Conservation (phyloP, 2,329 filamentous ascomycete species). For the Phialemoniopsis sp. region DNA sequence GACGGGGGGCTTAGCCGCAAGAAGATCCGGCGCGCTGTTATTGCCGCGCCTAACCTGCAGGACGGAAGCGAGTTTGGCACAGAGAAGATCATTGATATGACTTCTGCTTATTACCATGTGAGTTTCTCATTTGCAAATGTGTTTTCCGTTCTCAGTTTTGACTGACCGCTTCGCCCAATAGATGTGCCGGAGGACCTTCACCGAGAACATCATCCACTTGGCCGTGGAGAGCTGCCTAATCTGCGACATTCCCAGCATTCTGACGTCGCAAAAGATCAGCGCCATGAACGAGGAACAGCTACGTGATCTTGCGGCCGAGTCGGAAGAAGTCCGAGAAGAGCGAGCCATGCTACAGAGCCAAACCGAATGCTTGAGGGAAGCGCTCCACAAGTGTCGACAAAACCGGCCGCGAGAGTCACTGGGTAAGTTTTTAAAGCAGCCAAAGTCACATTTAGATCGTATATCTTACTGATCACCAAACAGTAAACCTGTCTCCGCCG, state of each 20-base stretch:
- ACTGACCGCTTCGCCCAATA: too few relatives aligned
- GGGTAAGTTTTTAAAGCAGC: too few relatives aligned
- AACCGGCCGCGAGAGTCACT: conserved; percentile 7
- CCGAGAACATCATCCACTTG: conserved; percentile 43
- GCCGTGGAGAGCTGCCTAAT: conserved; percentile 45
- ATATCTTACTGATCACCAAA: too few relatives aligned
- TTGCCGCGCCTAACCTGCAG: conserved; percentile 4
- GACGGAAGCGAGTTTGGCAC: conserved; percentile 25
- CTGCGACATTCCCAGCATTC: conserved; percentile 29
- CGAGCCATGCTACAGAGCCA: conserved; percentile 8
- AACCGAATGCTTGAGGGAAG: conserved; percentile 10
- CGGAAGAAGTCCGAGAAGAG: conserved; percentile 13
- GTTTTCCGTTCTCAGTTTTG: too few relatives aligned
- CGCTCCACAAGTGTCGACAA: conserved; percentile 11
- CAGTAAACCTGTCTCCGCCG: too few relatives aligned
- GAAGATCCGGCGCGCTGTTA: conserved; percentile 7
- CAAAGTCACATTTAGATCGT: too few relatives aligned
- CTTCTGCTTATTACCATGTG: conserved; percentile 39
- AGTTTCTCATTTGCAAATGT: not conserved
- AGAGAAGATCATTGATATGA: conserved; percentile 36
- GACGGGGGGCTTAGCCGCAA: not conserved
- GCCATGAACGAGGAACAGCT: conserved; percentile 24
- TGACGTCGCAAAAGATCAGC: conserved; percentile 30
- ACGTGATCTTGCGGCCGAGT: conserved; percentile 22
- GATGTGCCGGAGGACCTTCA: conserved; percentile 37